These are phyloP conservation scores for Vitis riparia DNA, from an alignment of 164 flowering plant species.

Conservation along the genomic window DNA sequence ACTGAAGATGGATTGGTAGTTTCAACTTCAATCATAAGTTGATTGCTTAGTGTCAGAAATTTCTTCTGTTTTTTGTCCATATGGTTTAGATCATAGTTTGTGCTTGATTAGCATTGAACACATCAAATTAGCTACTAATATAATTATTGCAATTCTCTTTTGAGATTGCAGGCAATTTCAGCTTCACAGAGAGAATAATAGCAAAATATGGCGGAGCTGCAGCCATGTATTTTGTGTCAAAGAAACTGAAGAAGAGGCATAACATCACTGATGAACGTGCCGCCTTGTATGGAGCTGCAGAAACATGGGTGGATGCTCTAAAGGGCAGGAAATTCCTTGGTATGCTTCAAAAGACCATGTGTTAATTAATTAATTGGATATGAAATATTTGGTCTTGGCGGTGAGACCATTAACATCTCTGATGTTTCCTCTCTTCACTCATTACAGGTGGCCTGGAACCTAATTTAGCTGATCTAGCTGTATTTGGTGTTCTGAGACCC, in stretches of 20 bases:
- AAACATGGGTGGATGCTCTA: constrained; percentile 87
- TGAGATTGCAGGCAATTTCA: constrained; percentile 73
- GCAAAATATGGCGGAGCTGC: constrained; percentile 92
- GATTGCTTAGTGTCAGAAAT: too few relatives aligned
- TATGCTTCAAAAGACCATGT: constrained; percentile 17
- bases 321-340: constrained; percentile 77
- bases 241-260: constrained; percentile 80
- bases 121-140: background rate
- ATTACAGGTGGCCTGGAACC: constrained; percentile 73
- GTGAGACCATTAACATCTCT: background rate
- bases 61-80: too few relatives aligned
- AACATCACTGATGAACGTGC: constrained; percentile 86
- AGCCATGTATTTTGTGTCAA: constrained; percentile 92
- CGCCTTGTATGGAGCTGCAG: constrained; percentile 84
- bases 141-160: background rate
- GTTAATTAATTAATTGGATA: too few relatives aligned
- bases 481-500: constrained; percentile 88
- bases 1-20: too few relatives aligned
- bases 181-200: constrained; percentile 61
- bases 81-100: too few relatives aligned
- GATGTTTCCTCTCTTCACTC: constrained; percentile 3
- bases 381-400: too few relatives aligned
- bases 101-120: too few relatives aligned
- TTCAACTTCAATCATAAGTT: too few relatives aligned
- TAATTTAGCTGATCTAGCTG: constrained; percentile 88